These are phyloP conservation scores for Lipomyces sp. DNA, from an alignment of 805 yeast species.

Conservation along the genomic window DNA sequence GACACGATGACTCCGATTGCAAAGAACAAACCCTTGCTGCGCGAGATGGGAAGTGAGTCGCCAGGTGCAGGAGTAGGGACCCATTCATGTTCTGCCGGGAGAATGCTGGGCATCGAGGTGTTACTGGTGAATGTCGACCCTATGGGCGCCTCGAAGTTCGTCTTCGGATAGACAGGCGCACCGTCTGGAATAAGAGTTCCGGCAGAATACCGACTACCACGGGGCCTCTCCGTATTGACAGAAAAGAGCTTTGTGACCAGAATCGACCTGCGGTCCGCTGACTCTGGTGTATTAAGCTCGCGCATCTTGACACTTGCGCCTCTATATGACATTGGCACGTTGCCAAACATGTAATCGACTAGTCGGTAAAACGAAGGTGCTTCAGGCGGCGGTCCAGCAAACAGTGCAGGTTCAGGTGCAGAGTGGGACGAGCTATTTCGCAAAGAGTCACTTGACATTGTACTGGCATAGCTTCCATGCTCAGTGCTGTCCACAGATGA, in stretches of 20 bases:
- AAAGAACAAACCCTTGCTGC: conserved; percentile 9
- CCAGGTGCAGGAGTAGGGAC: conserved; percentile 2
- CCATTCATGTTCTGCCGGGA: background rate
- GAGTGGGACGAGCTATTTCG: background rate
- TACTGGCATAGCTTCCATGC: background rate
- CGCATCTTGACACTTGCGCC: conserved; percentile 11
- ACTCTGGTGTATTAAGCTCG: background rate
- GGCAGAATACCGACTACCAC: background rate
- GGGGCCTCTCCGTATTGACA: background rate
- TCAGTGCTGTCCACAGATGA: conserved; percentile 9
- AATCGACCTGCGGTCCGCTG: conserved; percentile 1
- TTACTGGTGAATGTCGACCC: background rate
- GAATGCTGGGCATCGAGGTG: background rate
- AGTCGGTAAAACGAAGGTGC: conserved; percentile 10
- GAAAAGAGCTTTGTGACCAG: conserved; percentile 10
- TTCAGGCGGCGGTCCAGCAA: conserved; percentile 13
- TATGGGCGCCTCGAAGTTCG: background rate
- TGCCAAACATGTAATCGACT: conserved; percentile 12
- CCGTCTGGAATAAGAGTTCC: background rate
- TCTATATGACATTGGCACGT: conserved; percentile 5
- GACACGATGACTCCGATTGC: conserved; percentile 8
- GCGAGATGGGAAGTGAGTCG: conserved; percentile 5
- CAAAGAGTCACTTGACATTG: background rate
- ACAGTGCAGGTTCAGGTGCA: background rate
- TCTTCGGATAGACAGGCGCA: background rate